Percentiles rank a stretch among this genome's conserved stretches.
Evolutionary conservation across 2,329 filamentous ascomycete genomes (phyloP).

Genomic region (Ascochyta fabae): DNA sequence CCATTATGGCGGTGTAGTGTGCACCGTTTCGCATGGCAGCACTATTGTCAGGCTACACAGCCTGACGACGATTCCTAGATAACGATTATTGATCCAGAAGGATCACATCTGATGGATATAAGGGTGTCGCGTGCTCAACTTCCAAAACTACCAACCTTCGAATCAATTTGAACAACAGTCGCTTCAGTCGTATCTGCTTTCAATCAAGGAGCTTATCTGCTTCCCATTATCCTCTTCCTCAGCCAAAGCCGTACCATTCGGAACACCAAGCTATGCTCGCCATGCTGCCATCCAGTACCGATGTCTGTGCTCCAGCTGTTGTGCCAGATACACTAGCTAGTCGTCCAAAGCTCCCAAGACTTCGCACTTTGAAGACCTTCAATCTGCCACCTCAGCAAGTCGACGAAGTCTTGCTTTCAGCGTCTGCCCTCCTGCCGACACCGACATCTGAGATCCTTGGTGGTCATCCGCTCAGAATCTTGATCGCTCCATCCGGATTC

Average conservation of each 20-base stretch:
- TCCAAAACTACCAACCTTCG: constrained; percentile 8
- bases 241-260: background rate
- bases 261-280: constrained; percentile 18
- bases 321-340: constrained; percentile 7
- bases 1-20: constrained; percentile 15
- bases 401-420: constrained; percentile 25
- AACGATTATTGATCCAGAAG: background rate
- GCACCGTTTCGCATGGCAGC: background rate
- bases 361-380: constrained; percentile 32
- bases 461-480: constrained; percentile 43
- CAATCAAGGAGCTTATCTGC: background rate
- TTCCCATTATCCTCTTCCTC: background rate
- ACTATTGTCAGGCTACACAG: constrained; percentile 19
- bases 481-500: constrained; percentile 62
- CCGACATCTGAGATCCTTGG: constrained; percentile 31
- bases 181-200: background rate
- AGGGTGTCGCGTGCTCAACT: constrained; percentile 21
- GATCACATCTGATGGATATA: constrained; percentile 19
- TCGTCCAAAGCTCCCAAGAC: constrained; percentile 24
- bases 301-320: constrained; percentile 5
- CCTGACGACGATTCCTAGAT: constrained; percentile 1
- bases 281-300: constrained; percentile 15
- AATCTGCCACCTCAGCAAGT: constrained; percentile 25
- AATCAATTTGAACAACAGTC: constrained; percentile 10
- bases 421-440: constrained; percentile 25